Evolutionary conservation across 1,139 yeast genomes (phyloP).

Genomic region (Protomyces lactucae-debilis): DNA sequence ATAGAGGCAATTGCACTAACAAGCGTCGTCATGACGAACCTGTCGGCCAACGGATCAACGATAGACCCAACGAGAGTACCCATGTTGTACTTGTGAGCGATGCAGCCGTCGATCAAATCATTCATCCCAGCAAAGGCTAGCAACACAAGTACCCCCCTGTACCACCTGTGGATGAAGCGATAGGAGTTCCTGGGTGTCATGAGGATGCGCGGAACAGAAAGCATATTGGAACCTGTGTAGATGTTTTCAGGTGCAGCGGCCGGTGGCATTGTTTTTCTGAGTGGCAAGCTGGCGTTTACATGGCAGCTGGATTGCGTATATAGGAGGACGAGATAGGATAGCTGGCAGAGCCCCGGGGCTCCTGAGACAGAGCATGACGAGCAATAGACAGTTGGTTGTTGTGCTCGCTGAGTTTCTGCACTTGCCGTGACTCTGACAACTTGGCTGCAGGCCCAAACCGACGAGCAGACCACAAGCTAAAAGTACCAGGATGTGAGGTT

Average conservation of each 20-base stretch:
- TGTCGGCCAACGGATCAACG: slow-evolving; percentile 94
- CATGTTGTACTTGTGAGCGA: slow-evolving; percentile 75
- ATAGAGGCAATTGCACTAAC: slow-evolving; percentile 70
- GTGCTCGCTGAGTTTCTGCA: too few species aligned
- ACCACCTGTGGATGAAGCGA: slow-evolving; percentile 47
- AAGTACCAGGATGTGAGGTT: too few species aligned
- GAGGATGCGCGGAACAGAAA: slow-evolving; percentile 71
- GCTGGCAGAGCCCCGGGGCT: too few species aligned
- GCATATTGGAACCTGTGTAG: slow-evolving; percentile 76
- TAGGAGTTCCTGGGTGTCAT: slow-evolving; percentile 84
- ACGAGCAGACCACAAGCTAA: too few species aligned
- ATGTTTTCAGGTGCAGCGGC: slow-evolving; percentile 49
- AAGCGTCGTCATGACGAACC: slow-evolving; percentile 78
- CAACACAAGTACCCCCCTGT: slow-evolving; percentile 62
- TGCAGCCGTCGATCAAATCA: slow-evolving; percentile 84
- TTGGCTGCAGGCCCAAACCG: too few species aligned
- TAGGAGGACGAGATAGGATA: too few species aligned
- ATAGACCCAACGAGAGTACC: slow-evolving; percentile 83
- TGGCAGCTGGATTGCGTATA: too few species aligned
- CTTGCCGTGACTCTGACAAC: too few species aligned
- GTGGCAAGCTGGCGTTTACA: too few species aligned
- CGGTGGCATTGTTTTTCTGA: too few species aligned
- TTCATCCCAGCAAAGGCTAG: slow-evolving; percentile 84
- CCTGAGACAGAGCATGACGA: too few species aligned
- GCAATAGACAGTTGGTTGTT: too few species aligned